Evolutionary conservation across 2,329 filamentous ascomycete species (phyloP).

Genomic region (Aspergillus clavatus): DNA sequence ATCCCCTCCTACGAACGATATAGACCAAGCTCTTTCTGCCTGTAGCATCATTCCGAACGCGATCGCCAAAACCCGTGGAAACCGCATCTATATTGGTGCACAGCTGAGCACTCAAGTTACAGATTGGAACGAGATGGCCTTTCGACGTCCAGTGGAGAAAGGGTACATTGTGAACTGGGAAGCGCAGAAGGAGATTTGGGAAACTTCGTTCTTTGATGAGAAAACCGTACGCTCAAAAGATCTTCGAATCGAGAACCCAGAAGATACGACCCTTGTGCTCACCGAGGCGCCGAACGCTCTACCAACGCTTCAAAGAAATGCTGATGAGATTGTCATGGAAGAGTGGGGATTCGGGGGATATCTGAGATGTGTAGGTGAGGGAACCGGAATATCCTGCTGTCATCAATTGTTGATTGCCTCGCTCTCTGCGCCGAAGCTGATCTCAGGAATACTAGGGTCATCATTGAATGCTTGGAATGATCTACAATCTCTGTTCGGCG

Average conservation of each 20-base stretch:
- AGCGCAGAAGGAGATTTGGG: constrained; percentile 91
- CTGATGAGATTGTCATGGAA: constrained; percentile 95
- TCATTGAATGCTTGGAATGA: constrained; percentile 79
- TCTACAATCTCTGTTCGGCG: constrained; percentile 63
- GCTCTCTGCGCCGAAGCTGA: background rate
- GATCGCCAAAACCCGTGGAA: constrained; percentile 75
- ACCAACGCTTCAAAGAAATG: constrained; percentile 76
- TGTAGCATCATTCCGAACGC: constrained; percentile 81
- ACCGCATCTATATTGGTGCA: constrained; percentile 71
- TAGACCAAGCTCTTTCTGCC: constrained; percentile 36
- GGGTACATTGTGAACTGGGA: constrained; percentile 97
- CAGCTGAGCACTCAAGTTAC: constrained; percentile 68
- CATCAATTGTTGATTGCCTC: background rate
- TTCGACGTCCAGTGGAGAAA: constrained; percentile 86
- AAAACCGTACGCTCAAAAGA: constrained; percentile 54
- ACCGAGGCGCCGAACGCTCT: constrained; percentile 82
- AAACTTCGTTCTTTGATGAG: constrained; percentile 73
- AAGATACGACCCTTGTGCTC: constrained; percentile 76
- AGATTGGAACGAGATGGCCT: constrained; percentile 84
- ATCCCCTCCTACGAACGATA: constrained; percentile 27
- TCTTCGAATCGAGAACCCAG: constrained; percentile 53
- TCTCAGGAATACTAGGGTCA: constrained; percentile 49
- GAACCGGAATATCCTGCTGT: constrained; percentile 6
- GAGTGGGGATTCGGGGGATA: constrained; percentile 92
- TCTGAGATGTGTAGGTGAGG: constrained; percentile 66